Percentiles rank a stretch among this genome's conserved stretches.
phyloP scores from a whole-genome alignment of 1,284 basidiomycete species.

The Agaricales sp. region DNA sequence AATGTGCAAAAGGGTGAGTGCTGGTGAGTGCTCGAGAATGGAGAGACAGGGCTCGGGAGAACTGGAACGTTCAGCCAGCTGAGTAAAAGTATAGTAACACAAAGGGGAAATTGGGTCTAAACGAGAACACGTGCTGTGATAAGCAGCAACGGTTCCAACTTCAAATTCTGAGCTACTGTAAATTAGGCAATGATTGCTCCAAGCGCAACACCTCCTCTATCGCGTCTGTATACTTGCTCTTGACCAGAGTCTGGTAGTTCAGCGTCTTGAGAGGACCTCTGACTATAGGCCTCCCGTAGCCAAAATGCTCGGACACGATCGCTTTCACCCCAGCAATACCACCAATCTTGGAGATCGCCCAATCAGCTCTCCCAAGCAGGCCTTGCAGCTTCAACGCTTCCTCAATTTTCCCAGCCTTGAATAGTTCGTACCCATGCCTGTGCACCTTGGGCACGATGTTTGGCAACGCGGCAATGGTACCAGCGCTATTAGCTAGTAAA shows the following conservation, averaged over 20 bases:
- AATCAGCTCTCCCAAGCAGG: constrained; percentile 64
- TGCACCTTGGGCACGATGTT: constrained; percentile 76
- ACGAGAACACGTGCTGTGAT: not conserved
- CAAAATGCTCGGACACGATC: constrained; percentile 57
- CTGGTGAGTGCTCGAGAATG: no score
- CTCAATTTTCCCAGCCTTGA: constrained; percentile 44
- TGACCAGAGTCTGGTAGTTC: not conserved
- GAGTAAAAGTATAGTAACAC: no score
- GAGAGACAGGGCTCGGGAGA: no score
- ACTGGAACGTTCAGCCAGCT: no score
- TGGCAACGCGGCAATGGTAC: constrained; percentile 65
- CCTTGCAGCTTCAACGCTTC: constrained; percentile 67
- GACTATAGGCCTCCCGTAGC: constrained; percentile 50
- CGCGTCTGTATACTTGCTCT: constrained; percentile 17
- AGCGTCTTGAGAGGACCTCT: constrained; percentile 42
- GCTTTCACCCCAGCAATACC: constrained; percentile 66
- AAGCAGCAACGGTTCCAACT: no score
- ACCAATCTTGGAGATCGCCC: constrained; percentile 61
- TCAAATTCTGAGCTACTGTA: no score
- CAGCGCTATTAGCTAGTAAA: constrained; percentile 57
- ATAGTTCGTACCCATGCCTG: constrained; percentile 45
- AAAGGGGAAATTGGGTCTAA: no score
- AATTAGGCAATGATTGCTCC: constrained; percentile 9
- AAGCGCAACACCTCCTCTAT: constrained; percentile 20
- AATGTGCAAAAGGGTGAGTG: no score